Evolutionary conservation across 345 rosid genomes (phyloP).

Genomic region (Cardamine chenopodiifolia): DNA sequence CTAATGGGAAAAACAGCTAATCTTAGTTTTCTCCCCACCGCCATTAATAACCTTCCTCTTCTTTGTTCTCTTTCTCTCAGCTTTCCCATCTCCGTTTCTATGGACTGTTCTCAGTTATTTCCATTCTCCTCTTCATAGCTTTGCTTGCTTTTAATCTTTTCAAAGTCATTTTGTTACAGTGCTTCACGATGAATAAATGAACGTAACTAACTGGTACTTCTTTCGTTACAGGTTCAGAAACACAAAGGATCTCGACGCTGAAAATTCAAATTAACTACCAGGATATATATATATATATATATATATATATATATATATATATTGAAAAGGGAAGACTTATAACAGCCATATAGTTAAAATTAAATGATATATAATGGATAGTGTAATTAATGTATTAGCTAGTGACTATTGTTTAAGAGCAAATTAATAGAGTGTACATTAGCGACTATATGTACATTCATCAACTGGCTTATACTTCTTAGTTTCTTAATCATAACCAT

Average conservation of each 20-base stretch:
- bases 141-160: background rate
- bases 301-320: background rate
- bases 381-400: background rate
- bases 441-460: background rate
- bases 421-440: background rate
- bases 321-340: constrained; percentile 1
- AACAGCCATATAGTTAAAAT: background rate
- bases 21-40: constrained; percentile 27
- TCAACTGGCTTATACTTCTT: background rate
- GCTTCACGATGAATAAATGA: background rate
- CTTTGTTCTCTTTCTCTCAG: constrained; percentile 47
- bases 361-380: background rate
- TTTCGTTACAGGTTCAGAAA: constrained; percentile 36
- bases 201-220: background rate
- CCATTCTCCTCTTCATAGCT: background rate
- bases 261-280: background rate
- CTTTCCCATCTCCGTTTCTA: constrained; percentile 48
- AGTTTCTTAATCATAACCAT: background rate
- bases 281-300: background rate
- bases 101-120: constrained; percentile 48
- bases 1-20: constrained; percentile 36
- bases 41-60: constrained; percentile 39
- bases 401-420: background rate
- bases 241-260: background rate
- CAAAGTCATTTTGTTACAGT: constrained; percentile 6